Percentiles rank a stretch among this genome's conserved stretches.
Evolutionary conservation across 768 basidiomycete genomes (phyloP).

Genomic region (Serendipita indica): DNA sequence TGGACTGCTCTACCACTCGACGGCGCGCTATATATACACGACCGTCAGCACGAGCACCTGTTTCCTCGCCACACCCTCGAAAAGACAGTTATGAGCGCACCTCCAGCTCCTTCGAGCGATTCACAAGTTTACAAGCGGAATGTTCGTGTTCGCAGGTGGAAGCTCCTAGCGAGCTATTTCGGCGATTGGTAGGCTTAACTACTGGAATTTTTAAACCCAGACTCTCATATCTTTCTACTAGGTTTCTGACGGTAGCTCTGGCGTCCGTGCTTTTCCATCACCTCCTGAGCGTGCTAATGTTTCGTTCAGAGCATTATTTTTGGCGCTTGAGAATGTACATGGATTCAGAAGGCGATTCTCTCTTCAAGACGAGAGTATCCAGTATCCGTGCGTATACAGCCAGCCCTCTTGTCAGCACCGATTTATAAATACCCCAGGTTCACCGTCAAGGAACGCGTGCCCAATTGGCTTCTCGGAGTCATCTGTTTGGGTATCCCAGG

Average conservation of each 20-base stretch:
- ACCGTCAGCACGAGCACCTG: too few species aligned
- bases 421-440: slow-evolving; percentile 43
- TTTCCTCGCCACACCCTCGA: too few species aligned
- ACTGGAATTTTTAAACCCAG: too few species aligned
- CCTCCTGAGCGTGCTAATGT: neutral
- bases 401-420: too few species aligned
- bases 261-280: slow-evolving; percentile 36
- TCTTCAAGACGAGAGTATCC: slow-evolving; percentile 33
- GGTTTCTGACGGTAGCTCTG: slow-evolving; percentile 51
- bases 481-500: slow-evolving; percentile 42
- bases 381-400: slow-evolving; percentile 25
- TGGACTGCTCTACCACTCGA: too few species aligned
- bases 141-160: neutral
- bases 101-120: too few species aligned
- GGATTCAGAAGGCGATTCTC: slow-evolving; percentile 72
- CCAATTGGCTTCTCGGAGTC: slow-evolving; percentile 30
- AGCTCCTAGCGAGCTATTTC: neutral
- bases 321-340: slow-evolving; percentile 45
- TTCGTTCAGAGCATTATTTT: slow-evolving; percentile 43
- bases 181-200: neutral
- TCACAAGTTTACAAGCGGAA: too few species aligned
- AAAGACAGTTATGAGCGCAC: too few species aligned
- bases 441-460: slow-evolving; percentile 63
- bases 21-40: too few species aligned
- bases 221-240: slow-evolving; percentile 19